These are phyloP conservation scores for Aureobasidium sp. DNA, from an alignment of 2,329 filamentous ascomycete species.

Conservation along the genomic window DNA sequence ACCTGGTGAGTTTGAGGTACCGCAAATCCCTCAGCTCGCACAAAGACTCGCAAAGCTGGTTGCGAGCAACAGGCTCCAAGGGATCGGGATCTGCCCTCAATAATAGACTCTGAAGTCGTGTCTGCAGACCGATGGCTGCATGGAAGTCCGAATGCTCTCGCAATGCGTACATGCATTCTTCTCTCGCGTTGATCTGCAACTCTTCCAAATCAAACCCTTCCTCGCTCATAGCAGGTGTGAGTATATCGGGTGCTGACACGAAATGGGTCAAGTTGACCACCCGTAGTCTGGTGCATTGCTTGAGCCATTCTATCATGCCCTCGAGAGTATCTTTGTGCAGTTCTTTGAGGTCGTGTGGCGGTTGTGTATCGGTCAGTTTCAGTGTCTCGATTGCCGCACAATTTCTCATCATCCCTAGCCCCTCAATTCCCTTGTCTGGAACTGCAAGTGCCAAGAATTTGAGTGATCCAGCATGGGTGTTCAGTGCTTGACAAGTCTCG, in stretches of 20 bases:
- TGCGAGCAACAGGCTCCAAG: slow-evolving; percentile 39
- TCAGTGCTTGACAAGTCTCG: slow-evolving; percentile 49
- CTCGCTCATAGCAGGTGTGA: slow-evolving; percentile 44
- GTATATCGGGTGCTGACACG: slow-evolving; percentile 46
- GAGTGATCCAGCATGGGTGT: slow-evolving; percentile 49
- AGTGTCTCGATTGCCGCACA: slow-evolving; percentile 46
- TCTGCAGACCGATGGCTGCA: slow-evolving; percentile 45
- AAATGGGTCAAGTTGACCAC: slow-evolving; percentile 47
- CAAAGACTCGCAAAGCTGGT: slow-evolving; percentile 46
- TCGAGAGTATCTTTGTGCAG: slow-evolving; percentile 48
- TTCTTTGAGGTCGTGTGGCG: slow-evolving; percentile 41
- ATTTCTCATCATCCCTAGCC: slow-evolving; percentile 42
- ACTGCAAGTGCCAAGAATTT: slow-evolving; percentile 47
- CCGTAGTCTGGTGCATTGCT: slow-evolving; percentile 45
- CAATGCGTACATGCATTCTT: slow-evolving; percentile 34
- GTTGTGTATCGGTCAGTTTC: slow-evolving; percentile 41
- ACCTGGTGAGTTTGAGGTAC: slow-evolving; percentile 46
- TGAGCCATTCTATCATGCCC: slow-evolving; percentile 49
- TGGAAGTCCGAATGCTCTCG: slow-evolving; percentile 49
- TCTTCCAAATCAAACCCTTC: slow-evolving; percentile 41
- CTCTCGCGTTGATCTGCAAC: slow-evolving; percentile 38
- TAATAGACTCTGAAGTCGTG: slow-evolving; percentile 39
- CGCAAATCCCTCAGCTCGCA: slow-evolving; percentile 46
- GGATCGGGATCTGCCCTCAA: slow-evolving; percentile 44
- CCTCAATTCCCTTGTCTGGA: slow-evolving; percentile 42